Percentiles rank a stretch among this genome's conserved stretches.
phyloP scores from a whole-genome alignment of 73 alveolate species.

The Durusdinium trenchii region DNA sequence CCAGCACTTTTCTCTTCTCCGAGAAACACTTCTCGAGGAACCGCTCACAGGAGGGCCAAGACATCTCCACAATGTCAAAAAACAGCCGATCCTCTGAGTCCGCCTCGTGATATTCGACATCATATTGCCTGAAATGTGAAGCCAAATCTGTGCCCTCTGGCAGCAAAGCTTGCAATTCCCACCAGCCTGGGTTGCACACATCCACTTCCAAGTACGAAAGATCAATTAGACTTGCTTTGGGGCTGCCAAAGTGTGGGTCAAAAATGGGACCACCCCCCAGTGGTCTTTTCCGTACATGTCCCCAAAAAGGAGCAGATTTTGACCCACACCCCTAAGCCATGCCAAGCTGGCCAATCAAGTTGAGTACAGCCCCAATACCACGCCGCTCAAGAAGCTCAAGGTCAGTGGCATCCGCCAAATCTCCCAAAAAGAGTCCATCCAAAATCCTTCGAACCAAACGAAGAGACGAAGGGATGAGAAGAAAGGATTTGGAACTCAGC shows the following conservation, averaged over 20 bases:
- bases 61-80: slow-evolving; percentile 46
- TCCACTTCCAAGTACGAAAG: not conserved
- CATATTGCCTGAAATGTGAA: slow-evolving; percentile 45
- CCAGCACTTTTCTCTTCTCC: slow-evolving; percentile 49
- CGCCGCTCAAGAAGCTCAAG: slow-evolving; percentile 61
- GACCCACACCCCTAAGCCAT: no score
- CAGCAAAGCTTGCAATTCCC: slow-evolving; percentile 56
- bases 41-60: slow-evolving; percentile 78
- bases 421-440: slow-evolving; percentile 80
- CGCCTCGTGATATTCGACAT: slow-evolving; percentile 53
- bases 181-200: slow-evolving; percentile 32
- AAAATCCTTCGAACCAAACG: not conserved
- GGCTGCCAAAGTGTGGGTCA: no score
- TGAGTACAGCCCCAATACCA: slow-evolving; percentile 54
- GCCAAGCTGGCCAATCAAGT: slow-evolving; percentile 69
- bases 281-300: no score
- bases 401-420: slow-evolving; percentile 75
- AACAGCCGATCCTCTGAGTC: slow-evolving; percentile 73
- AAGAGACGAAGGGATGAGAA: not conserved
- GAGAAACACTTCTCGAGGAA: slow-evolving; percentile 51
- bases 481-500: not conserved
- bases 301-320: no score
- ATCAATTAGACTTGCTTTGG: not conserved
- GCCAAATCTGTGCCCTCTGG: slow-evolving; percentile 73
- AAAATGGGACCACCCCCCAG: no score